These are phyloP conservation scores for Phytopythium helicoides DNA, from an alignment of 352 stramenopile species.

Conservation along the genomic window DNA sequence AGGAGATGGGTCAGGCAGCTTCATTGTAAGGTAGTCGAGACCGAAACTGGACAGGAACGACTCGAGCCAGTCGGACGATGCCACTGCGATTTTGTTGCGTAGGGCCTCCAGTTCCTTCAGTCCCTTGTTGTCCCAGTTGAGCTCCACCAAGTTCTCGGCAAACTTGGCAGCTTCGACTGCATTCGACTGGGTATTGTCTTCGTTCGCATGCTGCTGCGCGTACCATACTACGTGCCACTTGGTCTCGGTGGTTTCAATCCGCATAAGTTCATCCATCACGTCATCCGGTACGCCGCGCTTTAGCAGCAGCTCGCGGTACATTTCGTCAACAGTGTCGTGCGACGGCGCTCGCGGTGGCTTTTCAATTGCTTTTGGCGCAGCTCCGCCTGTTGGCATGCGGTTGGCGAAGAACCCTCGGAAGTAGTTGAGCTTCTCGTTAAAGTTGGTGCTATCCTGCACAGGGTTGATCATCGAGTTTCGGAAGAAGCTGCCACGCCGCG, in stretches of 20 bases:
- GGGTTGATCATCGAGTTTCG: constrained; percentile 59
- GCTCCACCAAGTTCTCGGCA: constrained; percentile 72
- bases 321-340: constrained; percentile 78
- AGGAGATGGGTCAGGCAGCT: constrained; percentile 76
- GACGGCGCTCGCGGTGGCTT: constrained; percentile 57
- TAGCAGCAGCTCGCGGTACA: constrained; percentile 77
- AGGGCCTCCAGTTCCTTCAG: constrained; percentile 71
- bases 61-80: constrained; percentile 77
- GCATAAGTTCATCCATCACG: constrained; percentile 82
- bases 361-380: constrained; percentile 65
- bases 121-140: constrained; percentile 83
- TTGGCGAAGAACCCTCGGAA: constrained; percentile 85
- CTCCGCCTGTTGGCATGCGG: constrained; percentile 67
- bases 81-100: constrained; percentile 64
- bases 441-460: constrained; percentile 62
- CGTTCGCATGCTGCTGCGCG: constrained; percentile 77
- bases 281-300: constrained; percentile 82
- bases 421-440: constrained; percentile 86
- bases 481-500: constrained; percentile 75
- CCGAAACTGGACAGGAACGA: constrained; percentile 72
- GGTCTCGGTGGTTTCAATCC: constrained; percentile 80
- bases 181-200: constrained; percentile 60
- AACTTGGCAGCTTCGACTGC: constrained; percentile 57
- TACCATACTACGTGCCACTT: constrained; percentile 88
- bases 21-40: constrained; percentile 85